Evolutionary conservation across 345 rosid species (phyloP), one percentile per base, ranked within the genome.

Genomic region (Eutrema yunnanense): DNA sequence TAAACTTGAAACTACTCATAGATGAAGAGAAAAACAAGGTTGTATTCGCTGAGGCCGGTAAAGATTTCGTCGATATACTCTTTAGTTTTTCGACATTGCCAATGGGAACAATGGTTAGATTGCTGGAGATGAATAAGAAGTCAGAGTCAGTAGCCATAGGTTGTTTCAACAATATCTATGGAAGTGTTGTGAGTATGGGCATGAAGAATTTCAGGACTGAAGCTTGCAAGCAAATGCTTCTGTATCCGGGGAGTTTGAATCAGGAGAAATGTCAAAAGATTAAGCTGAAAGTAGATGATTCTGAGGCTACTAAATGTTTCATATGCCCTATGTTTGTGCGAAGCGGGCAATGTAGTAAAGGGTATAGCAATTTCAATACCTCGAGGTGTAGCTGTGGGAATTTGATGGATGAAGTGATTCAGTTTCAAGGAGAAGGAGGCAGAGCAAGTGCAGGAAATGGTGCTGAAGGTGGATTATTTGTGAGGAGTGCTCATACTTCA

Each of bases 191-290:
- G 41, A 41, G 32, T 64, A 10, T 73, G 37, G 57, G 30, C 3
- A 33, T 37, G 19, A 29, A 43, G 6, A 5, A 59, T 37, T 44
- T 58, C 32, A 13, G 9, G 0, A 34, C 71, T 2, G 42, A 64
- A 38, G 71, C 56, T n/a, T 44, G 47, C 7, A 73, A 64, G 55
- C 29, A 38, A 3, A 73, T 64, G 77, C 71, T 73, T 32, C 4
- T 65, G 32, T 49, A 26, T 30, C 78, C 66, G 2, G 26, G 49
- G 49, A 73, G 43, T 30, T 19, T 51, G 54, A 42, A 12, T 10
- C 65, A 56, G 5, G 48, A 34, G 3, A 26, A 4, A 10, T 53
- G 47, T 2, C 27, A 34, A n/a, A 44, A 44, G 56, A n/a, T 38
- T 9, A 55, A 65, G 62, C n/a, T 64, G n/a, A 44, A 36, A 6